phyloP scores from a whole-genome alignment of 805 yeast genomes.

The Cephaloascus albidus region DNA sequence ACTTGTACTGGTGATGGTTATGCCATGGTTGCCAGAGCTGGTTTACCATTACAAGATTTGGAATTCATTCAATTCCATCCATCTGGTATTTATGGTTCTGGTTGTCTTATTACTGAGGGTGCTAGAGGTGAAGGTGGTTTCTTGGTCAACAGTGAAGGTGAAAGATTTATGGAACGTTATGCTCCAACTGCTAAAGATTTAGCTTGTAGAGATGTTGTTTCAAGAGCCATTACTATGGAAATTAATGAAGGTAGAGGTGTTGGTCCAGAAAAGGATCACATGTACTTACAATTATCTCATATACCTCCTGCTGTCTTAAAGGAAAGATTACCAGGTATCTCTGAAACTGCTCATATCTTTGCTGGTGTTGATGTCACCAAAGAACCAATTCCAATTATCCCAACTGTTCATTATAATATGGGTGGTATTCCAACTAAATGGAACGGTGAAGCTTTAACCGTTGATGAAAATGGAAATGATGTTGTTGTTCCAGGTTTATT shows the following conservation, averaged over 20 bases:
- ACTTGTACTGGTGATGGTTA: conserved; percentile 99
- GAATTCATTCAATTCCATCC: conserved; percentile 99
- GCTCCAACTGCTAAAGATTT: conserved; percentile 98
- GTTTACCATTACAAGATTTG: conserved; percentile 93
- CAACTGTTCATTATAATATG: conserved; percentile 99
- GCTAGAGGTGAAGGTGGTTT: conserved; percentile 99
- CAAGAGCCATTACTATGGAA: conserved; percentile 97
- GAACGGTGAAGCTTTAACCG: conserved; percentile 87
- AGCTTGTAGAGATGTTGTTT: conserved; percentile 97
- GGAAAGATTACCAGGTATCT: conserved; percentile 98
- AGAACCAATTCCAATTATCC: conserved; percentile 97
- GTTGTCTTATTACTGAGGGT: conserved; percentile 98
- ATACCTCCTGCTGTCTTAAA: conserved; percentile 84
- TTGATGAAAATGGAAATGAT: conserved; percentile 84
- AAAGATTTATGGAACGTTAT: conserved; percentile 98
- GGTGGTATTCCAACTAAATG: conserved; percentile 99
- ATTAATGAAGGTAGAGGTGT: conserved; percentile 99
- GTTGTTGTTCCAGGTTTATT: conserved; percentile 83
- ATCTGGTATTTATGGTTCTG: conserved; percentile 98
- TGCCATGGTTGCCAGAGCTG: conserved; percentile 98
- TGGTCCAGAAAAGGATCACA: conserved; percentile 92
- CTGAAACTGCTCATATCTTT: conserved; percentile 95
- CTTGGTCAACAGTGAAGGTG: conserved; percentile 94
- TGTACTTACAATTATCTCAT: conserved; percentile 88
- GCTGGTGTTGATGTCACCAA: conserved; percentile 99